Base-by-base conservation (phyloP, 2,329 filamentous ascomycete species). In the Penicillium brevicompactum region DNA sequence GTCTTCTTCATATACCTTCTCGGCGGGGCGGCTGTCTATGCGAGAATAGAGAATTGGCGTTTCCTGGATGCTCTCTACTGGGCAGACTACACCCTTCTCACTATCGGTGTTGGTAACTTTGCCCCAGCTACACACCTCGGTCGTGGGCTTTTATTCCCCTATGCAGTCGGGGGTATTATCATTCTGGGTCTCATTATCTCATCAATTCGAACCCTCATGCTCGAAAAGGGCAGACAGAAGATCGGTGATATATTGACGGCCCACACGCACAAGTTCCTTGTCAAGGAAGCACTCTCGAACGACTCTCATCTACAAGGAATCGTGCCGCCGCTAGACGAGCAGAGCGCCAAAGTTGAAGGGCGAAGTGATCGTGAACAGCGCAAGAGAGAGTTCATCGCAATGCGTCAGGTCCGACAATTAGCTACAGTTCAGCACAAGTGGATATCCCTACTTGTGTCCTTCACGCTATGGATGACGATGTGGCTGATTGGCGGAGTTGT, bases 371-470 rank as follows among this genome's bases (percentile, higher is more conserved):
- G 61, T 22, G 62, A 70, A 13, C 57, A 67, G 44, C 65, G 69
- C 9, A 64, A 67, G 52, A 66, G 65, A 14, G 74, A 76, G 51
- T 76, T 82, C 57, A 67, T 74, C 13, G 71, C 78, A 4, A 81
- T 81, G 79, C 73, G 78, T 13, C 71, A 71, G 42, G 74, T 80
- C 2, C 77, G 79, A 46, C 68, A 73, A 6, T 59, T 73, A 18
- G 72, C 78, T 1, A 73, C 74, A 18, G 59, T 68, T 1, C 68
- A 79, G 50, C 69, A 74, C 10, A 74, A 75, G 16, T 81, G 74
- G 69, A 63, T 78, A 21, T 72, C 75, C 0, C 66, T 80, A 0
- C 43, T 62, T 3, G 66, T 69, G 2, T 77, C 77, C 16, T 53
- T 69, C 6, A 63, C 63, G 4, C 71, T 76, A 6, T 78, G 76